These are phyloP conservation scores for Zopfia rhizophila DNA, from an alignment of 2,329 filamentous ascomycete species.

Conservation along the genomic window DNA sequence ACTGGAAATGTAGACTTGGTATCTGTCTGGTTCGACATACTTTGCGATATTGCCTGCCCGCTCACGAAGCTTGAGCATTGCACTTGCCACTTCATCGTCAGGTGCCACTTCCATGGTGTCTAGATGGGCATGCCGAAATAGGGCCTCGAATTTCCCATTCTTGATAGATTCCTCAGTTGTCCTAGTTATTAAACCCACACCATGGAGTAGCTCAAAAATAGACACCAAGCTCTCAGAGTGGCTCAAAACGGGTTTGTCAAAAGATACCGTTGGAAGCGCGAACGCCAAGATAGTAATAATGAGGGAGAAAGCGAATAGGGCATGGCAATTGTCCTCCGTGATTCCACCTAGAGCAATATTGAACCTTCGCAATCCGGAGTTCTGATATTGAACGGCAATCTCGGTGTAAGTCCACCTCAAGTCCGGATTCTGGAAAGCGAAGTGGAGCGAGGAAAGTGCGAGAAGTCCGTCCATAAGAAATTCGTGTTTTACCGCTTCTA, in stretches of 20 bases:
- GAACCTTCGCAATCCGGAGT: conserved; percentile 11
- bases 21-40: neutral
- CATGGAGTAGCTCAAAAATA: conserved; percentile 10
- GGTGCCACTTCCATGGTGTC: too few species aligned
- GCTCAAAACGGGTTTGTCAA: too few species aligned
- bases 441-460: conserved; percentile 20
- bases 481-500: conserved; percentile 14
- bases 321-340: conserved; percentile 14
- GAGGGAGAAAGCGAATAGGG: conserved; percentile 13
- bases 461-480: conserved; percentile 22
- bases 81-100: too few species aligned
- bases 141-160: conserved; percentile 4
- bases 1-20: conserved; percentile 4
- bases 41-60: conserved; percentile 1
- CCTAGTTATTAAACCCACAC: conserved; percentile 1
- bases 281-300: conserved; percentile 12
- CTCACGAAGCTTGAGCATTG: conserved; percentile 6
- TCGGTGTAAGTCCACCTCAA: conserved; percentile 15
- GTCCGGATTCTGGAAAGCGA: conserved; percentile 13
- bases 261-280: conserved; percentile 13
- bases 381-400: conserved; percentile 15
- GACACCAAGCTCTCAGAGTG: conserved; percentile 5
- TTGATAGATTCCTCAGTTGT: neutral
- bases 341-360: conserved; percentile 6
- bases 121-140: conserved; percentile 2